Base-by-base conservation (phyloP, 257 asterid genomes). In the Solanum pennellii region DNA sequence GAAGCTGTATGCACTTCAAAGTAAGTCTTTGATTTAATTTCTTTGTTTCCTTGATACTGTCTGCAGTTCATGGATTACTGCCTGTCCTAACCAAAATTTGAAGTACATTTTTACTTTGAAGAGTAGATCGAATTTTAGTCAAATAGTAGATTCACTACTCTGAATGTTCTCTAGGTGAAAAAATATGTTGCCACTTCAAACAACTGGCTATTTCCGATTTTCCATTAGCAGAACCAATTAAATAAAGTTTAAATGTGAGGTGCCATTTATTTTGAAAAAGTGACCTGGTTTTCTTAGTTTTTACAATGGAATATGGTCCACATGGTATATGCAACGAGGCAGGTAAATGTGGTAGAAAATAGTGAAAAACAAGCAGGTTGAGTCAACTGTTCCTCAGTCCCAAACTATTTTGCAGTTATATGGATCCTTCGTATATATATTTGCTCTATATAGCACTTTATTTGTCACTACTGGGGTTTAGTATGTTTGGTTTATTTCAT, bases 1-100 rank as follows among this genome's bases (percentile, higher is more conserved):
- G 88, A 96, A 96, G 92, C 91, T 96, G 86, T 95, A 95, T 89
- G 93, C 95, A 20, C 88, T 96, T 84, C 98, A 95, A 92, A 90
- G 99, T 96, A 94, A 90, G 29, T 12, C 23, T 77, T 71, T 72
- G 72, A 59, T 31, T 59, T 69, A 21, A 42, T 66, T 85, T 14
- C 29, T 84, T 59, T 13, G 42, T n/a, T 49, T 68, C 18, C 59
- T 84, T 66, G 35, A 37, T 13, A 12, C 74, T 49, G 59, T 41
- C 79, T 42, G 20, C 12, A 41, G 20, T 84, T 84, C 66, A 65
- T 76, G 60, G 62, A 21, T n/a, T 76, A 42, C 37, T 42, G 7
- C 35, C 37, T 77, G 37, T 42, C 39, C 35, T 41, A 42, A 76
- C 83, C 83, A 76, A 7, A n/a, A 12, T 23, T 75, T 76, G 18